Evolutionary conservation across 202 grass and related monocot species (phyloP), one percentile per base, ranked within the genome.

Genomic region (Dendrocalamus latiflorus): DNA sequence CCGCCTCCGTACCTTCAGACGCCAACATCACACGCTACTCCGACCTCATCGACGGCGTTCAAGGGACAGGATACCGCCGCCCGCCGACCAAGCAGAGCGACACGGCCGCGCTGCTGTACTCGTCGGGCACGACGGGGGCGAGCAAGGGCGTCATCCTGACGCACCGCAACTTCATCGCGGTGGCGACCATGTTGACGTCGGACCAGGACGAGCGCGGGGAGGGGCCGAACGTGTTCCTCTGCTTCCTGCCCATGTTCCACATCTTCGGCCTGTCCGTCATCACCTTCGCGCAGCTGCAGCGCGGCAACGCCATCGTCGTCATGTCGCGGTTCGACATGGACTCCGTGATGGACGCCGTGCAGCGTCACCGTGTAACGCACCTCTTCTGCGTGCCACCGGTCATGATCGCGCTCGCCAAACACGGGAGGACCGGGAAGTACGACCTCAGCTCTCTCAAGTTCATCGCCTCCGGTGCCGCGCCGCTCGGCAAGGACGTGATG

Each of bases 171-270:
- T 98, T 98, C 79, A 90, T 98, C 33, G 66, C 85, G 14, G n/a
- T 91, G 48, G 87, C 77, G 48, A 69, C 59, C 13, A 91, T 90
- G 95, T 54, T 81, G 25, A 91, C 90, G 0, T 61, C 84, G 16
- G 90, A 98, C 66, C 95, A 98, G 55, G 82, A 98, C 72, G n/a
- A 24, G 44, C 66, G n/a, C 14, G 72, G 82, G 82, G 95, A 98
- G 28, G 87, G 76, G 1, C 91, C 66, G 21, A 95, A 93, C 76
- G 86, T 90, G 10, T 95, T 89, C 89, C 82, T 98, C 76, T 98
- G 95, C 89, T 98, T 98, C 89, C 79, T 98, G 13, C 95, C 95
- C 51, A 98, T 98, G 95, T 98, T 98, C 78, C 95, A 98, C 79
- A 90, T 98, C 55, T 98, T 98, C 54, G 95, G 95, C 56, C 55